Base-by-base conservation (phyloP, 805 yeast genomes). In the Alloascoidea africana region DNA sequence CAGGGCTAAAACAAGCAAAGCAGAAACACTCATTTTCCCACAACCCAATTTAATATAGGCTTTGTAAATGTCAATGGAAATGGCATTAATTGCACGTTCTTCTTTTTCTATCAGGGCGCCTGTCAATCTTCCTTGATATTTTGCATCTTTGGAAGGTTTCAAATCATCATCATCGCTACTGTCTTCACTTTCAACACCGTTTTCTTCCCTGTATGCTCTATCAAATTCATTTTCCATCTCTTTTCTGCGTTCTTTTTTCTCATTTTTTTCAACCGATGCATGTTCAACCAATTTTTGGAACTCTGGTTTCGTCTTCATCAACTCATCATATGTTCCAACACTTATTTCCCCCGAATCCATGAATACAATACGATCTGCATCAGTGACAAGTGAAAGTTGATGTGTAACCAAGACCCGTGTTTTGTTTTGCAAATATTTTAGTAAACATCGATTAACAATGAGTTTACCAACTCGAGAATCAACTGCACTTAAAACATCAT, bases 401-500 rank as follows among this genome's bases (percentile, higher is more conserved):
- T 84, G 95, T 0, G 95, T 85, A 2, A 93, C 93, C 48, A 84
- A 62, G 6, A 85, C 48, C 47, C 91, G 65, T 0, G 95, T 85
- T 47, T 68, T 72, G 14, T 56, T 54, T 32, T 59, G 56, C 41
- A 85, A 51, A 17, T 73, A 42, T 0, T 82, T 86, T 42, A 68
- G 44, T 34, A 84, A 54, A 55, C 94, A 84, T 32, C 71, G 60
- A 18, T 72, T 70, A 68, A 84, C 69, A 37, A 84, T 79, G 46
- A 76, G 82, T 38, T 70, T 72, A 13, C 93, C 91, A 16, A 84
- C 94, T 48, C 81, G 72, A 6, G 93, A 82, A 58, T 85, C 94
- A 13, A 84, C 94, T 2, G 95, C 94, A 60, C 85, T 74, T 41
- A 85, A 61, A 5, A 83, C 86, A 53, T 84, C 95, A 51, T 84